Evolutionary conservation across 2,329 filamentous ascomycete species (phyloP).

Genomic region (Microcyclosporella mali): DNA sequence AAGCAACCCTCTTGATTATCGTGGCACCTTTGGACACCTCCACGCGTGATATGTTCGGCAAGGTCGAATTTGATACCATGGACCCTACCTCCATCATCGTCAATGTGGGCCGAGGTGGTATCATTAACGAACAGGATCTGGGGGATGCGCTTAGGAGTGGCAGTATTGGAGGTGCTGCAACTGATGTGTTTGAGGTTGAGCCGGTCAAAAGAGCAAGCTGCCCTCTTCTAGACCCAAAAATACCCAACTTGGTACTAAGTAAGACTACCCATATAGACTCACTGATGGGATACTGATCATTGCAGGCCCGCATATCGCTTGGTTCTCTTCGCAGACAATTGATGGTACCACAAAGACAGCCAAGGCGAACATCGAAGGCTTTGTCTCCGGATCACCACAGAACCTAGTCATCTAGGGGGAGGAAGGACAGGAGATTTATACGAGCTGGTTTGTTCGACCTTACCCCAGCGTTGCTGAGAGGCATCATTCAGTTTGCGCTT

Average conservation of each 20-base stretch:
- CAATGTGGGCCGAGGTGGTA: conserved; percentile 46
- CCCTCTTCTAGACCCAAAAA: conserved; percentile 39
- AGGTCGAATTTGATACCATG: conserved; percentile 41
- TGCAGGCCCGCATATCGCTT: conserved; percentile 45
- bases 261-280: no score
- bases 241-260: conserved; percentile 46
- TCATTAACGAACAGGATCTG: conserved; percentile 46
- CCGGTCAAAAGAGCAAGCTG: conserved; percentile 41
- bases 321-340: conserved; percentile 45
- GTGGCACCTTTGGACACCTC: conserved; percentile 22
- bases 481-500: background rate
- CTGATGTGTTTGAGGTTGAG: conserved; percentile 45
- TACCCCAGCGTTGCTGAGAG: background rate
- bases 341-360: conserved; percentile 41
- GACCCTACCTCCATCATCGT: conserved; percentile 41
- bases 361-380: conserved; percentile 45
- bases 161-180: conserved; percentile 44
- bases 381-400: conserved; percentile 35
- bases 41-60: conserved; percentile 23
- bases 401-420: conserved; percentile 29
- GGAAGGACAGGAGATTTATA: background rate
- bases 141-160: conserved; percentile 40
- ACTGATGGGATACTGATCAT: no score
- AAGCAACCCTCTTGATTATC: conserved; percentile 36
- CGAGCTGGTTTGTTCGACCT: background rate